phyloP scores from a whole-genome alignment of 164 flowering plant species.

The Piper longum region DNA sequence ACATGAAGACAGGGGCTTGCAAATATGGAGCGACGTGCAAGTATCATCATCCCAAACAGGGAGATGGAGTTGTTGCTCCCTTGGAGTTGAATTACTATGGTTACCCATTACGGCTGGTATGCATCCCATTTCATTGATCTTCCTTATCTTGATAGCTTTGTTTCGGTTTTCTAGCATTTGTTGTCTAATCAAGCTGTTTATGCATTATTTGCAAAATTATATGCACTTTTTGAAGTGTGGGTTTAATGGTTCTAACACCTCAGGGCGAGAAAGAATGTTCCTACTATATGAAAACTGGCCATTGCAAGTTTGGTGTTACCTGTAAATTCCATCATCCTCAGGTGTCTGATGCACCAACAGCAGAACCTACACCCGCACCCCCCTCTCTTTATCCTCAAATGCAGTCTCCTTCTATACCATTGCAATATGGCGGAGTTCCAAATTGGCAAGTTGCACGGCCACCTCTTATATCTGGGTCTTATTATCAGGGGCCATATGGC shows the following conservation, averaged over 20 bases:
- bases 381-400: conserved; percentile 28
- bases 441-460: conserved; percentile 69
- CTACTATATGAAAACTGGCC: conserved; percentile 79
- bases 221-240: too few relatives aligned
- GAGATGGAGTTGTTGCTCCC: conserved; percentile 37
- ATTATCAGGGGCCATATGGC: conserved; percentile 66
- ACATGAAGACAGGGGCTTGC: conserved; percentile 67
- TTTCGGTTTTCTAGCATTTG: too few relatives aligned
- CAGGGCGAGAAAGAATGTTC: conserved; percentile 96
- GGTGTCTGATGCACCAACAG: conserved; percentile 33
- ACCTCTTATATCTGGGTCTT: conserved; percentile 49
- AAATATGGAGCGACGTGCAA: conserved; percentile 76
- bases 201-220: too few relatives aligned
- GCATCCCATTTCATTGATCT: conserved; percentile 9
- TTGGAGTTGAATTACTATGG: conserved; percentile 52
- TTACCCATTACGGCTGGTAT: conserved; percentile 82
- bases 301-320: conserved; percentile 80
- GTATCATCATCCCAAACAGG: conserved; percentile 66
- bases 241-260: background rate
- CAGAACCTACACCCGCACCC: conserved; percentile 30
- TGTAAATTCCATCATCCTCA: conserved; percentile 96
- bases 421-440: conserved; percentile 46
- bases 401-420: conserved; percentile 32
- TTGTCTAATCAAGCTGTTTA: too few relatives aligned
- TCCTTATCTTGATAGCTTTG: background rate